Base-by-base conservation (phyloP, 495 filamentous ascomycete species). In the Podospora tetraspora region DNA sequence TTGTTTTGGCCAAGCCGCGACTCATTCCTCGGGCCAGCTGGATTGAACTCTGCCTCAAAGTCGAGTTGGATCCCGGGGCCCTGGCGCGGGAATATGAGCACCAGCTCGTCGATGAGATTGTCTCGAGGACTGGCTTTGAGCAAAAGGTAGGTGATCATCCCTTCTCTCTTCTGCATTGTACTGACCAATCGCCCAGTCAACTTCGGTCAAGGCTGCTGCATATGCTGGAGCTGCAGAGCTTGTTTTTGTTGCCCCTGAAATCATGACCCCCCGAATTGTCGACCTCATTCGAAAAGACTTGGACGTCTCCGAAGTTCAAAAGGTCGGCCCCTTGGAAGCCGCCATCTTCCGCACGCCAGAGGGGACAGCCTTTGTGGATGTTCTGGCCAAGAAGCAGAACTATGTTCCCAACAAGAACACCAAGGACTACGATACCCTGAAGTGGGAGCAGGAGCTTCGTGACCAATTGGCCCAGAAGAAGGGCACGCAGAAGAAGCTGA, bases 381-480 rank as follows among this genome's bases (percentile, higher is more conserved):
- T 97, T 7, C 83, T 99, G 5, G 91, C 89, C 32, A 91, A 88
- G 72, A 94, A 94, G 76, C 87, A 89, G 71, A 84, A 82, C 60
- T 82, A 83, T n/a, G 73, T 86, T 16, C 85, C 91, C 9, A 86
- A 91, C 73, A 97, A 92, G 78, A 97, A 90, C 71, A 88, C 74
- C 65, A 97, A 92, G 76, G 95, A 98, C 75, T 96, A 97, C 69
- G 91, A 98, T 72, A 97, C 92, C 1, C 74, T 97, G 62, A 97
- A 97, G 79, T 99, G 95, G 95, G 95, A 99, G 77, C 89, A 91
- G 73, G 95, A 98, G 66, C 84, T 98, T n/a, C 81, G 93, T 61
- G 85, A 87, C 37, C 93, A 98, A 73, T 80, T 99, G 57, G 94
- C 92, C 24, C 83, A 91, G 71, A 99, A 97, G 83, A 95, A 93